Conservation (phyloP, 2,329 filamentous ascomycete species). For the Stagonosporopsis vannaccii region DNA sequence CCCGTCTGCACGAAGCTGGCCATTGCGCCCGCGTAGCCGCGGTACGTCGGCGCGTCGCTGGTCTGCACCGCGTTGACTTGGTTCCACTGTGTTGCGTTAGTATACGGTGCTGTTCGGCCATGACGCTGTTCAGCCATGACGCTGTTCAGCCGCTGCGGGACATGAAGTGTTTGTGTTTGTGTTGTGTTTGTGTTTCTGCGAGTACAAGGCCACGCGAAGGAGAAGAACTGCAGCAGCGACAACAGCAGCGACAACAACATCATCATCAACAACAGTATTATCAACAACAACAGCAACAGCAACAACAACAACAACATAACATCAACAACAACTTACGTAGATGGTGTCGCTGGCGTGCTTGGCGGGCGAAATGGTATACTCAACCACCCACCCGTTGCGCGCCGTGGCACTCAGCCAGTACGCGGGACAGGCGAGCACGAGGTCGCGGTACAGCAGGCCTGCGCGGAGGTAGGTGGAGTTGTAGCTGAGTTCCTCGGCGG, state of each 20-base stretch:
- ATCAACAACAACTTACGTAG: conserved; percentile 54
- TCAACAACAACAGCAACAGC: no score
- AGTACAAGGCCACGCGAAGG: no score
- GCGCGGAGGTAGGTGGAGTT: conserved; percentile 62
- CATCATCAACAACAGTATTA: no score
- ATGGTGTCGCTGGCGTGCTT: conserved; percentile 65
- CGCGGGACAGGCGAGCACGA: conserved; percentile 66
- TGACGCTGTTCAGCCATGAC: no score
- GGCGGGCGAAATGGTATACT: conserved; percentile 67
- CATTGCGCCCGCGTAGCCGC: conserved; percentile 65
- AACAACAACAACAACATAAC: no score
- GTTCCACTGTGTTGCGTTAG: conserved; percentile 58
- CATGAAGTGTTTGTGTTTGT: no score
- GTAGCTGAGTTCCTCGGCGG: conserved; percentile 59
- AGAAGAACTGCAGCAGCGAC: no score
- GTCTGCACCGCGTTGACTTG: conserved; percentile 61
- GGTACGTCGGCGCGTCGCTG: conserved; percentile 61
- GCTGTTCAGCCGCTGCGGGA: no score
- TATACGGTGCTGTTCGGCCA: no score
- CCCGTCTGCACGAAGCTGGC: conserved; percentile 67
- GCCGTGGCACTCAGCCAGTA: conserved; percentile 63
- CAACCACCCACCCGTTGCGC: conserved; percentile 60
- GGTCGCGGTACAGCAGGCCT: conserved; percentile 65
- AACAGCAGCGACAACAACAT: no score
- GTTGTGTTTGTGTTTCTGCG: no score